These are phyloP conservation scores for Aspergillus glaucus DNA, from an alignment of 2,329 filamentous ascomycete species.

Conservation along the genomic window DNA sequence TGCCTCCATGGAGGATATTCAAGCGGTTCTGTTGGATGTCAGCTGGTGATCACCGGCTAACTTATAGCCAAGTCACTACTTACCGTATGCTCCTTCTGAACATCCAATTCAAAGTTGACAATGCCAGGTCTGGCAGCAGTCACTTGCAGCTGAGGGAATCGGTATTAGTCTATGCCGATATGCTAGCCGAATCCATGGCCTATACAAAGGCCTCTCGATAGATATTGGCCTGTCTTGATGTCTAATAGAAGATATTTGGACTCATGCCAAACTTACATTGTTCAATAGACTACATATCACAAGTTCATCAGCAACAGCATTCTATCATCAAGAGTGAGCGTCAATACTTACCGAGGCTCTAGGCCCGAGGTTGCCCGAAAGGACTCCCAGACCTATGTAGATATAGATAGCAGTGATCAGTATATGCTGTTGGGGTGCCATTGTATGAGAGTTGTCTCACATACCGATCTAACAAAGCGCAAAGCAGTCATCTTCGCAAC, in stretches of 20 bases:
- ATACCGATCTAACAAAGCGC: conserved; percentile 60
- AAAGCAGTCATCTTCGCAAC: conserved; percentile 45
- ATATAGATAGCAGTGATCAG: background rate
- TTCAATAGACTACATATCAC: conserved; percentile 26
- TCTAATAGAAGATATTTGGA: background rate
- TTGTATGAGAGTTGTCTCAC: conserved; percentile 15
- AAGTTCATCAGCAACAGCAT: conserved; percentile 5
- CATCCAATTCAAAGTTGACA: conserved; percentile 60
- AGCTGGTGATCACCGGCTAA: background rate
- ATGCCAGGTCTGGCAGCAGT: conserved; percentile 55
- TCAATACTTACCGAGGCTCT: conserved; percentile 66
- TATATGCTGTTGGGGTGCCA: background rate
- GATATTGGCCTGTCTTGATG: background rate
- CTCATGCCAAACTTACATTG: conserved; percentile 28
- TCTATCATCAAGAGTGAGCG: background rate
- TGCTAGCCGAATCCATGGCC: background rate
- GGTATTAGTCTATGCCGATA: background rate
- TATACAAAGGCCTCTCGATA: background rate
- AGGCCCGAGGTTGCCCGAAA: conserved; percentile 81
- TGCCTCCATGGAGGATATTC: conserved; percentile 61
- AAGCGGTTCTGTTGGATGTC: conserved; percentile 51
- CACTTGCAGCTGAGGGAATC: conserved; percentile 48
- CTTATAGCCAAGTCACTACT: conserved; percentile 7
- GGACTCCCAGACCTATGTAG: conserved; percentile 67
- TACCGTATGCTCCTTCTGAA: conserved; percentile 61